These are phyloP conservation scores for Cynanchum wilfordii DNA, from an alignment of 257 asterid species.

Conservation along the genomic window DNA sequence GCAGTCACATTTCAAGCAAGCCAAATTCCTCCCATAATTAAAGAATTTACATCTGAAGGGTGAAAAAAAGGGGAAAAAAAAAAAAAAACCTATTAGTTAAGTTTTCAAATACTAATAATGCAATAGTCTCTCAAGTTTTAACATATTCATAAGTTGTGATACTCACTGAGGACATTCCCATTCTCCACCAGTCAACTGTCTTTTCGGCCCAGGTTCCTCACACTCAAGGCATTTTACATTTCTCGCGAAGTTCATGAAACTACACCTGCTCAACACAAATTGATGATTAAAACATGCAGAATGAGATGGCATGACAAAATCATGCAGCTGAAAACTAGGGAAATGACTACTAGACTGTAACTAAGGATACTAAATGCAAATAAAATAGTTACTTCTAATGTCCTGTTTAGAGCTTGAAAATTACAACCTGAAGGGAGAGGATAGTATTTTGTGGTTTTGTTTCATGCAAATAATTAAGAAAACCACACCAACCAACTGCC, in stretches of 20 bases:
- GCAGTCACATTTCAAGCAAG: constrained; percentile 80
- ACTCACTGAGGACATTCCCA: constrained; percentile 97
- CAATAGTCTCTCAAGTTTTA: neutral
- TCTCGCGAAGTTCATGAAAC: constrained; percentile 93
- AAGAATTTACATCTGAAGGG: constrained; percentile 67
- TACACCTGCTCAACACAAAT: constrained; percentile 58
- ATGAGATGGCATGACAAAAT: neutral
- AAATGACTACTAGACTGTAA: neutral
- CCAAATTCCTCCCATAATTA: constrained; percentile 69
- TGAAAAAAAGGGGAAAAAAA: neutral
- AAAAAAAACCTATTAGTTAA: neutral
- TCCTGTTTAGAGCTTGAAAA: neutral
- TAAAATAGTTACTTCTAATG: neutral
- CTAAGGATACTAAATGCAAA: neutral
- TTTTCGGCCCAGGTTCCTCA: constrained; percentile 72
- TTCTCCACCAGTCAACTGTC: constrained; percentile 73
- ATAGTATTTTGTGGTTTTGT: neutral
- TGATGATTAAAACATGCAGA: constrained; percentile 3
- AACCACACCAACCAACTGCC: neutral
- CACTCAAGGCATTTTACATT: constrained; percentile 84
- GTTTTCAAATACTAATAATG: neutral
- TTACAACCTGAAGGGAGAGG: neutral
- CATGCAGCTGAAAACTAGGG: neutral
- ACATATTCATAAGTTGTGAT: constrained; percentile 14
- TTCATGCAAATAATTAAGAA: neutral